Conservation (phyloP, 805 yeast genomes). For the Pichia exigua region DNA sequence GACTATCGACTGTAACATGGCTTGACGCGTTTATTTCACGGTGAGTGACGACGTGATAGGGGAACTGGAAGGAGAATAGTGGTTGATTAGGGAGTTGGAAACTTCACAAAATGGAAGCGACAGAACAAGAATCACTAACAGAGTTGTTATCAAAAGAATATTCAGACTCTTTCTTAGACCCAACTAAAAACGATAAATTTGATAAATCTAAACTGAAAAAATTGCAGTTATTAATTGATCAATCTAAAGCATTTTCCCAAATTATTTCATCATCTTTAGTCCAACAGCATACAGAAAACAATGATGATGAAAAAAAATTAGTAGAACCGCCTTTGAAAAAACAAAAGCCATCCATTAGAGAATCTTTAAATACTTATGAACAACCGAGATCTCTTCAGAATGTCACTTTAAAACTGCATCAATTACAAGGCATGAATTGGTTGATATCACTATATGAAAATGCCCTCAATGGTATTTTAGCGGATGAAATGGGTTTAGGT, state of each 20-base stretch:
- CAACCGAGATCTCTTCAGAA: conserved; percentile 52
- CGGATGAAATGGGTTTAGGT: conserved; percentile 98
- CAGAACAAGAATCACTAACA: conserved; percentile 6
- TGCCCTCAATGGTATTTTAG: conserved; percentile 90
- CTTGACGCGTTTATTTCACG: not conserved
- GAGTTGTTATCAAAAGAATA: conserved; percentile 4
- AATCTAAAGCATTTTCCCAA: conserved; percentile 79
- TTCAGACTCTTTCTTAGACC: not conserved
- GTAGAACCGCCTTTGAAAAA: conserved; percentile 20
- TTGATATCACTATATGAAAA: conserved; percentile 79
- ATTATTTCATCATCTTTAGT: conserved; percentile 76
- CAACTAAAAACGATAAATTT: conserved; percentile 22
- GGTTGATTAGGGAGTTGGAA: not conserved
- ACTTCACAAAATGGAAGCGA: not conserved
- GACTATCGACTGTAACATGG: not conserved
- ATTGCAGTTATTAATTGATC: conserved; percentile 68
- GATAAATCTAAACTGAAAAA: conserved; percentile 44
- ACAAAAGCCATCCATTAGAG: conserved; percentile 15
- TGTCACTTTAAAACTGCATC: conserved; percentile 71
- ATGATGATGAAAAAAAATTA: not conserved
- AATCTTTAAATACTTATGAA: conserved; percentile 5
- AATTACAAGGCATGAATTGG: conserved; percentile 89
- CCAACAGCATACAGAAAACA: conserved; percentile 22
- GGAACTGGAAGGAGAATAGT: too few relatives aligned
- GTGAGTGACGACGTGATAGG: not conserved